phyloP scores from a whole-genome alignment of 1,139 yeast species.

The Suhomyces yuchorum region DNA sequence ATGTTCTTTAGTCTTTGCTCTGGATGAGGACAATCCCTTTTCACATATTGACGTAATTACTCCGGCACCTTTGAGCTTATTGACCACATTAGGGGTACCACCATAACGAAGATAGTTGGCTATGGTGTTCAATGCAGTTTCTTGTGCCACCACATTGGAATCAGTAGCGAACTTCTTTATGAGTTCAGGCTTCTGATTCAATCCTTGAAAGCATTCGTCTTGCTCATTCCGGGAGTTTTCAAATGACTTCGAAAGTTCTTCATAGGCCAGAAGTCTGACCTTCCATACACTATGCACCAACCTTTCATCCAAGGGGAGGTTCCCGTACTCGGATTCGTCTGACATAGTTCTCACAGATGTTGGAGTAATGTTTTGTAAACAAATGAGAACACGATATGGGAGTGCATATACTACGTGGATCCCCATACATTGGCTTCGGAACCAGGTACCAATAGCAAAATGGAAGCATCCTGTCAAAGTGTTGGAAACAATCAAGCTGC shows the following conservation, averaged over 20 bases:
- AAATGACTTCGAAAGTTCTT: constrained; percentile 59
- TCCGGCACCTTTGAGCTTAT: constrained; percentile 38
- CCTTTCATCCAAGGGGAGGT: constrained; percentile 67
- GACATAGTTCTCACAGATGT: constrained; percentile 21
- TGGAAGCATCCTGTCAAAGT: no score
- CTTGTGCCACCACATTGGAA: constrained; percentile 90
- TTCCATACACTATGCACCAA: constrained; percentile 85
- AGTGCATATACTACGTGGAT: constrained; percentile 2
- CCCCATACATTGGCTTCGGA: no score
- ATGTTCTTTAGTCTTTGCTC: constrained; percentile 72
- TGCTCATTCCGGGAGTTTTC: constrained; percentile 55
- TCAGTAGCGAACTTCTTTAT: constrained; percentile 67
- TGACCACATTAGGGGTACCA: constrained; percentile 42
- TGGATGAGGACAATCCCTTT: constrained; percentile 74
- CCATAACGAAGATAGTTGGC: constrained; percentile 62
- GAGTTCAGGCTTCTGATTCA: constrained; percentile 50
- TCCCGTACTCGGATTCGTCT: constrained; percentile 60
- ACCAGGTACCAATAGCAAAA: no score
- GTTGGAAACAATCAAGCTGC: no score
- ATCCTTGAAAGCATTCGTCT: constrained; percentile 55
- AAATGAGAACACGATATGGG: constrained; percentile 10
- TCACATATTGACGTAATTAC: constrained; percentile 68
- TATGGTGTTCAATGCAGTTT: constrained; percentile 66
- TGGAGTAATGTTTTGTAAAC: constrained; percentile 12
- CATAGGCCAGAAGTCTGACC: constrained; percentile 80